Base-by-base conservation (phyloP, 73 alveolate species). In the Symbiodinium natans region DNA sequence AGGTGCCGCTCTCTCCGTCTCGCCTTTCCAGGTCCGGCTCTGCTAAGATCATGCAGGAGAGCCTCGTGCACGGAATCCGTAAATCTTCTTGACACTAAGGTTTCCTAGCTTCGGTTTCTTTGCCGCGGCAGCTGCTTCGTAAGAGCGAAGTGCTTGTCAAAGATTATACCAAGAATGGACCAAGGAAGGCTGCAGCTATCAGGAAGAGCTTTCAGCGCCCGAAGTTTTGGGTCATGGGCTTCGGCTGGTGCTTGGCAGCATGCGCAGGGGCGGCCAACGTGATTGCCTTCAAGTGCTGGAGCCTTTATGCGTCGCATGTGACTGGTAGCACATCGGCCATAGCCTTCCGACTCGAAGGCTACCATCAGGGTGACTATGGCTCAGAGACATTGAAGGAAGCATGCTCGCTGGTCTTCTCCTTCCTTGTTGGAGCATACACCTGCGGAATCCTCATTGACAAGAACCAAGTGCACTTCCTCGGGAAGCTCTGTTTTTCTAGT, bases 191-290 rank as follows among this genome's bases (percentile, higher is more conserved):
- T 7, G 97, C 88, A 10, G 88, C 75, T 77, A 90, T 90, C 54
- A 82, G 97, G 48, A 90, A 90, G 97, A 90, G 97, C 97, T 90
- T 90, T 88, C 97, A 90, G 97, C 97, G 97, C 17, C 97, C 97
- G 9, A 71, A 68, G 82, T 90, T 71, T 31, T 90, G 97, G 97
- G 88, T 90, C 97, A 71, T 68, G 97, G 97, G 97, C 77, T 90
- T 90, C 36, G 97, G 97, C 43, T 90, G 97, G 97, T 90, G 97
- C 77, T 82, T 90, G 56, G 97, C 97, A 27, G 97, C 97, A 6
- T 90, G 97, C 25, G 97, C 97, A 17, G 97, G 97, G 1, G 97
- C 97, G 13, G 97, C 97, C 54, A 90, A 90, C n/a, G 97, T 90
- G 77, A 36, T 90, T 19, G 88, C 97, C 7, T 90, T 41, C 97